These are phyloP conservation scores for Pinus tabuliformis DNA, from an alignment of 75 land plant species.

Conservation along the genomic window DNA sequence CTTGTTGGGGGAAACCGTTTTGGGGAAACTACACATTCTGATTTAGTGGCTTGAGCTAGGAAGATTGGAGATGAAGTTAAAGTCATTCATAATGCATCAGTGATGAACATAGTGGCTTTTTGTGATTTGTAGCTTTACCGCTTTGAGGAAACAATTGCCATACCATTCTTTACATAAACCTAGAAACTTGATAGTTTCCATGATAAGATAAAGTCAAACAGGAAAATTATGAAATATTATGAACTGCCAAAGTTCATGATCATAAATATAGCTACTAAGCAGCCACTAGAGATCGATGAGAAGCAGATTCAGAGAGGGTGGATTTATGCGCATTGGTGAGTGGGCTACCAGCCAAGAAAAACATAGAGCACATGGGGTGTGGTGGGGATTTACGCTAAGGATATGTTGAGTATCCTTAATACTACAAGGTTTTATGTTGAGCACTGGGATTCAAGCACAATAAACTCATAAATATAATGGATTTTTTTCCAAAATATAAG, in stretches of 20 bases:
- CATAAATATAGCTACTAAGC: slow-evolving; percentile 83
- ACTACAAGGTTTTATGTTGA: too few species aligned
- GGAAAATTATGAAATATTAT: slow-evolving; percentile 72
- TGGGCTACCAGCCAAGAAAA: too few species aligned
- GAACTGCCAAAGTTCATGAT: slow-evolving; percentile 93
- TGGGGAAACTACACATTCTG: slow-evolving; percentile 94
- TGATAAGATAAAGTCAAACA: slow-evolving; percentile 78
- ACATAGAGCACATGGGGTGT: too few species aligned
- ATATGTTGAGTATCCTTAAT: too few species aligned
- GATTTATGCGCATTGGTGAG: too few species aligned
- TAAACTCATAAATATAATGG: too few species aligned
- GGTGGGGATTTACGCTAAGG: too few species aligned
- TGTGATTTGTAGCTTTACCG: slow-evolving; percentile 98
- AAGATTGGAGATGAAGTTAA: slow-evolving; percentile 73
- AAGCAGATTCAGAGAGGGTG: neutral
- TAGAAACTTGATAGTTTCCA: slow-evolving; percentile 98
- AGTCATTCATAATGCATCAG: slow-evolving; percentile 95
- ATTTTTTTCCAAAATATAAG: too few species aligned
- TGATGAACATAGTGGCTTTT: slow-evolving; percentile 94
- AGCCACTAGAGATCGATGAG: slow-evolving; percentile 80
- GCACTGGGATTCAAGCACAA: too few species aligned
- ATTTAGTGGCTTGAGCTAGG: slow-evolving; percentile 89
- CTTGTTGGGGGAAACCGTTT: too few species aligned
- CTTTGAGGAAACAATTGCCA: slow-evolving; percentile 95
- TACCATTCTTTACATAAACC: slow-evolving; percentile 97